Conservation (phyloP, 768 basidiomycete genomes). For the Mycena galericulata region DNA sequence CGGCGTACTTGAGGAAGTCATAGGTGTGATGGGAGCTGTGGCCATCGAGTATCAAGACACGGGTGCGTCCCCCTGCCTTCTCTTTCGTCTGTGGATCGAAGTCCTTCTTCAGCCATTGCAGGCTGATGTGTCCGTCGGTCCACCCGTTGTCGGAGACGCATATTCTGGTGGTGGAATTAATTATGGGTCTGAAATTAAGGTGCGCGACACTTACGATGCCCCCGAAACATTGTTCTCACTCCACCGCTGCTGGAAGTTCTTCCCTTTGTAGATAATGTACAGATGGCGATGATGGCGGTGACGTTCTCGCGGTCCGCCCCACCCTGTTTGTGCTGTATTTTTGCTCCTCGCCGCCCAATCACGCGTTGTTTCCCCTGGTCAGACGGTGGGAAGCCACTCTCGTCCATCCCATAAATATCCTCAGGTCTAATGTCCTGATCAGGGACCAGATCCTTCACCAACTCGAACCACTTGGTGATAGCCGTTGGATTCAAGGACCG, state of each 20-base stretch:
- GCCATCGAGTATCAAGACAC: constrained; percentile 54
- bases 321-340: constrained; percentile 47
- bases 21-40: constrained; percentile 33
- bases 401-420: constrained; percentile 53
- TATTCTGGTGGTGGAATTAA: constrained; percentile 34
- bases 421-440: constrained; percentile 35
- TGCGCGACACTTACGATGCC: constrained; percentile 45
- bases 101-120: constrained; percentile 11
- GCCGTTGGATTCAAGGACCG: constrained; percentile 42
- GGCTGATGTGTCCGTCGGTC: constrained; percentile 37
- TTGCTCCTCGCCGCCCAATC: constrained; percentile 40
- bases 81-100: constrained; percentile 51
- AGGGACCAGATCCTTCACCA: constrained; percentile 43
- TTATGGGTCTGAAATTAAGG: background rate
- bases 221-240: constrained; percentile 49
- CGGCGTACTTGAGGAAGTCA: constrained; percentile 4
- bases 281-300: constrained; percentile 53
- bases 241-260: constrained; percentile 47
- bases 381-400: constrained; percentile 47
- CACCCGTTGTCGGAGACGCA: constrained; percentile 45
- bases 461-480: constrained; percentile 47
- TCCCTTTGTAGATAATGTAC: constrained; percentile 56
- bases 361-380: constrained; percentile 45
- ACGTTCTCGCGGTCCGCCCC: constrained; percentile 48
- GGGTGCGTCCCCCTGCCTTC: constrained; percentile 46